phyloP scores from a whole-genome alignment of 495 filamentous ascomycete genomes.

The Lindgomyces ingoldianus region DNA sequence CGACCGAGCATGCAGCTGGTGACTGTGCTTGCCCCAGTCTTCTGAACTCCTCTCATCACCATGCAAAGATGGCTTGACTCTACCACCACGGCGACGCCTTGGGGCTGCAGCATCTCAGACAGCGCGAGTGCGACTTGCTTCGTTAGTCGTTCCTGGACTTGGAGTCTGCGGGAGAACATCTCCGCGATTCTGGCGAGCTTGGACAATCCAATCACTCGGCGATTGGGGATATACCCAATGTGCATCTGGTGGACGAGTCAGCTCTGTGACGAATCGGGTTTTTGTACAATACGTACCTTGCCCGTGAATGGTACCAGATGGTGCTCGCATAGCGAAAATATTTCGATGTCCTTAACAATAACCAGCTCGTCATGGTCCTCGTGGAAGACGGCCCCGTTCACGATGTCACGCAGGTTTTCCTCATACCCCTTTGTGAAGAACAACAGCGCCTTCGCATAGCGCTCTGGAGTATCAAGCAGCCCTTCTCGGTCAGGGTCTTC shows the following conservation, averaged over 20 bases:
- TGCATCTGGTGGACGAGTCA: slow-evolving; percentile 67
- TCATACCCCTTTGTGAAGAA: slow-evolving; percentile 99
- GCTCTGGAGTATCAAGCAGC: slow-evolving; percentile 78
- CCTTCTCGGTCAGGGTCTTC: slow-evolving; percentile 94
- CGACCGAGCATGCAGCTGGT: slow-evolving; percentile 96
- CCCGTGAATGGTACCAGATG: slow-evolving; percentile 96
- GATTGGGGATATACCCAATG: slow-evolving; percentile 91
- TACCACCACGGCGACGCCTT: slow-evolving; percentile 95
- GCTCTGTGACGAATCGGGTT: not conserved
- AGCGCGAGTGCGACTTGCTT: slow-evolving; percentile 95
- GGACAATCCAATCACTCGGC: slow-evolving; percentile 87
- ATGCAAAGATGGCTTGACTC: slow-evolving; percentile 98
- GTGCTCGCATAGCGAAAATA: slow-evolving; percentile 95
- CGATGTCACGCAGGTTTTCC: slow-evolving; percentile 88
- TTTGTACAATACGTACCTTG: slow-evolving; percentile 62
- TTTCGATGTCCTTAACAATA: slow-evolving; percentile 96
- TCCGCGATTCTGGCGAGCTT: slow-evolving; percentile 95
- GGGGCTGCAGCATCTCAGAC: slow-evolving; percentile 88
- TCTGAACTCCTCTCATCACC: slow-evolving; percentile 94
- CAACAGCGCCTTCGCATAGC: slow-evolving; percentile 96
- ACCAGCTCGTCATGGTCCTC: slow-evolving; percentile 97
- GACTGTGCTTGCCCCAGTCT: slow-evolving; percentile 81
- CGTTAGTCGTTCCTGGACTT: slow-evolving; percentile 93
- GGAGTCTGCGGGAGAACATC: slow-evolving; percentile 90
- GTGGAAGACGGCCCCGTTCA: slow-evolving; percentile 94